Conservation (phyloP, 139 green algal genomes). For the Chlorella sp. region DNA sequence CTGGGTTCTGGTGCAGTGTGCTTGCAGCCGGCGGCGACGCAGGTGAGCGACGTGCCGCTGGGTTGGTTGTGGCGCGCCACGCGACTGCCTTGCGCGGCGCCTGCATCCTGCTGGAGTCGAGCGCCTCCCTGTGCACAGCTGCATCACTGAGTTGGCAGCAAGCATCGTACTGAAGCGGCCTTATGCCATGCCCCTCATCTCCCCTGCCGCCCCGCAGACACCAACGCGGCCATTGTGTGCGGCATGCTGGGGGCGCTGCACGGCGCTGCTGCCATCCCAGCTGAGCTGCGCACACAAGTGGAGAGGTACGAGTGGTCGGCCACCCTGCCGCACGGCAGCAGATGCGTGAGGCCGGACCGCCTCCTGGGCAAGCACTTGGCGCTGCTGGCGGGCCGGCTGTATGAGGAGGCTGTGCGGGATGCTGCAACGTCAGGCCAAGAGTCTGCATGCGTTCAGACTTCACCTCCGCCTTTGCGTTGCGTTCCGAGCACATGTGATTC, state of each 20-base stretch:
- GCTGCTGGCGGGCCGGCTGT: not conserved
- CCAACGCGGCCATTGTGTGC: constrained; percentile 67
- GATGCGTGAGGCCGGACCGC: not conserved
- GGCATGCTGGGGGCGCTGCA: constrained; percentile 56
- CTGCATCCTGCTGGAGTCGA: too few relatives aligned
- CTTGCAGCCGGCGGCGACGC: too few relatives aligned
- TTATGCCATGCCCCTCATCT: too few relatives aligned
- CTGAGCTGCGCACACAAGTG: not conserved
- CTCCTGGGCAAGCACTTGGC: not conserved
- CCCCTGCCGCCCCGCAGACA: constrained; percentile 37
- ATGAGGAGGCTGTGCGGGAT: not conserved
- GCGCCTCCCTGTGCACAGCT: too few relatives aligned
- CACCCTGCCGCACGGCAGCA: not conserved
- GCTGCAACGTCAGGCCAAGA: not conserved
- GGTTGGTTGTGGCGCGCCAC: too few relatives aligned
- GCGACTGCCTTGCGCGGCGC: too few relatives aligned
- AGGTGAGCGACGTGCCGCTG: too few relatives aligned
- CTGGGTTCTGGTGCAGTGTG: not conserved
- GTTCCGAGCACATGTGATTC: too few relatives aligned
- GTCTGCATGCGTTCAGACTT: too few relatives aligned
- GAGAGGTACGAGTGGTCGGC: not conserved
- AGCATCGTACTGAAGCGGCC: too few relatives aligned
- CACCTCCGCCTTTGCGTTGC: too few relatives aligned
- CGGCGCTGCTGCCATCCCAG: constrained; percentile 27
- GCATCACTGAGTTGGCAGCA: too few relatives aligned